phyloP scores from a whole-genome alignment of 345 rosid species.

The Pugionium dolabratum region DNA sequence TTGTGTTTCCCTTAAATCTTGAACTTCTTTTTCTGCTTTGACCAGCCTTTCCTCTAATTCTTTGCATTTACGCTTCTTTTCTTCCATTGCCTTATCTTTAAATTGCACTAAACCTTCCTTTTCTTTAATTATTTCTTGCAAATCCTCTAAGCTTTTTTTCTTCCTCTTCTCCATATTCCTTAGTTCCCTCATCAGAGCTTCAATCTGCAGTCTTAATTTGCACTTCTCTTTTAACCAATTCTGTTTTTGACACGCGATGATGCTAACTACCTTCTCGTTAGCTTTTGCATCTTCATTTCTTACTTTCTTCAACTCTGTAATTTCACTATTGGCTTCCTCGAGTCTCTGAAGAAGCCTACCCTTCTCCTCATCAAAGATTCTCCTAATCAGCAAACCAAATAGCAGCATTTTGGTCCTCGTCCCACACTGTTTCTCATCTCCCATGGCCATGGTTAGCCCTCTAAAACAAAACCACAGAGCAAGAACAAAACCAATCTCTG shows the following conservation, averaged over 20 bases:
- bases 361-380: conserved; percentile 54
- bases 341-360: conserved; percentile 51
- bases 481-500: conserved; percentile 45
- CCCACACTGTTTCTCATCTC: conserved; percentile 58
- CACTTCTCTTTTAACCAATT: conserved; percentile 74
- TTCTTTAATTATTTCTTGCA: conserved; percentile 56
- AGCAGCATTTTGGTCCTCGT: conserved; percentile 57
- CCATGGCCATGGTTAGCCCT: conserved; percentile 40
- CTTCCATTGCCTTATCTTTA: conserved; percentile 59
- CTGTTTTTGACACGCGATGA: conserved; percentile 85
- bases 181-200: conserved; percentile 61
- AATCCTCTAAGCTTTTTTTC: conserved; percentile 47
- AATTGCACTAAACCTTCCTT: conserved; percentile 54
- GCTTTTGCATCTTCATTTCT: conserved; percentile 86
- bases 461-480: conserved; percentile 51
- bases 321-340: conserved; percentile 57
- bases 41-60: conserved; percentile 58
- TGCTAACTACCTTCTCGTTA: conserved; percentile 87
- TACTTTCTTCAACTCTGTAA: conserved; percentile 58
- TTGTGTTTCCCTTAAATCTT: conserved; percentile 59
- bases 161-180: conserved; percentile 53
- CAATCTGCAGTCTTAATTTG: conserved; percentile 57
- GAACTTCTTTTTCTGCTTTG: conserved; percentile 48
- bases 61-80: conserved; percentile 52
- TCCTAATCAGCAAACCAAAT: conserved; percentile 72